A percentile compares a stretch with the other conserved stretches of the same genome.
These are phyloP conservation scores for Arthrobotrys entomopaga DNA, from an alignment of 2,329 filamentous ascomycete species.

Conservation along the genomic window DNA sequence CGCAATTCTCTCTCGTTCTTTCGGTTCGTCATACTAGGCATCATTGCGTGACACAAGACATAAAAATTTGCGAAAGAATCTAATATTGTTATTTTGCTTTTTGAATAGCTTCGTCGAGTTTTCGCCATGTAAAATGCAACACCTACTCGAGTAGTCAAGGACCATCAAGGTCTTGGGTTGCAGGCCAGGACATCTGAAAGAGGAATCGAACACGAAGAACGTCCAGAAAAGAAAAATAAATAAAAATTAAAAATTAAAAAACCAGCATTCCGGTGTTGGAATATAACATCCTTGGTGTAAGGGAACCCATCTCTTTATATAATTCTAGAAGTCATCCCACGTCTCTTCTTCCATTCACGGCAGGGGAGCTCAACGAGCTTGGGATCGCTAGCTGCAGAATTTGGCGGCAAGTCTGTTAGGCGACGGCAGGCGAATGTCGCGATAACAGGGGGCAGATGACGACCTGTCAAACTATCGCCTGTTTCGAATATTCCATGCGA, in stretches of 20 bases:
- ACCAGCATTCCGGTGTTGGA: slow-evolving; percentile 10
- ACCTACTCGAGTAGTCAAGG: not conserved
- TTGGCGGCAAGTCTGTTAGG: slow-evolving; percentile 18
- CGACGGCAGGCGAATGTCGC: slow-evolving; percentile 49
- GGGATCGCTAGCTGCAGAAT: slow-evolving; percentile 26
- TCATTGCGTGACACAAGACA: slow-evolving; percentile 55
- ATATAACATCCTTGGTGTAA: slow-evolving; percentile 24
- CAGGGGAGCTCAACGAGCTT: slow-evolving; percentile 36
- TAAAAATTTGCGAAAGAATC: slow-evolving; percentile 11
- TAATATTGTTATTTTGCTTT: slow-evolving; percentile 13
- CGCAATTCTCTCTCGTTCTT: not conserved
- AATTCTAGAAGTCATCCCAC: slow-evolving; percentile 14
- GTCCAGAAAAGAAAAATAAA: not conserved
- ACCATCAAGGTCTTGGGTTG: slow-evolving; percentile 7
- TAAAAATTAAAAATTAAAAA: slow-evolving; percentile 1
- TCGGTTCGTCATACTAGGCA: slow-evolving; percentile 53
- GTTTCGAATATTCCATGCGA: slow-evolving; percentile 21
- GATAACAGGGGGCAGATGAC: slow-evolving; percentile 47
- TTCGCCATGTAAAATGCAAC: not conserved
- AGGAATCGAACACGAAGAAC: slow-evolving; percentile 5
- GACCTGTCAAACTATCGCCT: slow-evolving; percentile 40
- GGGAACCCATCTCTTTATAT: slow-evolving; percentile 31
- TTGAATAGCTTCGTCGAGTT: not conserved
- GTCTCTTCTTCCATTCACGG: slow-evolving; percentile 18
- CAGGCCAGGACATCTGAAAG: not conserved